Percentiles rank a stretch among this genome's conserved stretches.
phyloP scores from a whole-genome alignment of 306 rosid genomes.

The Corylus heterophylla region DNA sequence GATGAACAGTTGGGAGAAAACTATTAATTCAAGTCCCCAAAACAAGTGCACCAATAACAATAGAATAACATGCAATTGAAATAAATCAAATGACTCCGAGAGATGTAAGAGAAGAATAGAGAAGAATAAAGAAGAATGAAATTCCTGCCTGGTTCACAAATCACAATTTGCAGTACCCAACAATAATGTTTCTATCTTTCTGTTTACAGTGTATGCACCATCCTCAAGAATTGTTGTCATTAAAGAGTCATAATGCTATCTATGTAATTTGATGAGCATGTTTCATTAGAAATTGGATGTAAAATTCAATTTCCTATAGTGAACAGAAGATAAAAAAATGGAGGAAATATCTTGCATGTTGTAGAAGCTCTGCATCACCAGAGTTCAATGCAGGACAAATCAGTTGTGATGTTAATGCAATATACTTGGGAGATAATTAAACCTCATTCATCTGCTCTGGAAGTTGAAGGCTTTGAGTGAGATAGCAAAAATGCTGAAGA shows the following conservation, averaged over 20 bases:
- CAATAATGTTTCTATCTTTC: no score
- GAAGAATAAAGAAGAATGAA: no score
- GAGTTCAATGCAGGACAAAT: background rate
- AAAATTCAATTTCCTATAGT: background rate
- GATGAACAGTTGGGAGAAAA: background rate
- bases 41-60: background rate
- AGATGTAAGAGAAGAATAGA: no score
- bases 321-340: background rate
- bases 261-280: no score
- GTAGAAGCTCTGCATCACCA: background rate
- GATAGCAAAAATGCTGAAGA: slow-evolving; percentile 66
- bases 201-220: no score
- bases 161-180: no score
- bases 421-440: background rate
- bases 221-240: no score
- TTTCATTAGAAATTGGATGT: no score
- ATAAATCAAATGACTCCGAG: no score
- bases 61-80: background rate
- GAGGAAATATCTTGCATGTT: background rate
- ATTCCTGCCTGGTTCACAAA: no score
- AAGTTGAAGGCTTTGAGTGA: slow-evolving; percentile 77
- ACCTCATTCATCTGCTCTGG: slow-evolving; percentile 58
- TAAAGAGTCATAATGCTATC: no score
- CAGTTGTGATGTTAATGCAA: background rate
- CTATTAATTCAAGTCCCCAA: background rate